Evolutionary conservation across 2,329 filamentous ascomycete genomes (phyloP), one percentile per base, ranked within the genome.

Genomic region (Fusarium sp.): DNA sequence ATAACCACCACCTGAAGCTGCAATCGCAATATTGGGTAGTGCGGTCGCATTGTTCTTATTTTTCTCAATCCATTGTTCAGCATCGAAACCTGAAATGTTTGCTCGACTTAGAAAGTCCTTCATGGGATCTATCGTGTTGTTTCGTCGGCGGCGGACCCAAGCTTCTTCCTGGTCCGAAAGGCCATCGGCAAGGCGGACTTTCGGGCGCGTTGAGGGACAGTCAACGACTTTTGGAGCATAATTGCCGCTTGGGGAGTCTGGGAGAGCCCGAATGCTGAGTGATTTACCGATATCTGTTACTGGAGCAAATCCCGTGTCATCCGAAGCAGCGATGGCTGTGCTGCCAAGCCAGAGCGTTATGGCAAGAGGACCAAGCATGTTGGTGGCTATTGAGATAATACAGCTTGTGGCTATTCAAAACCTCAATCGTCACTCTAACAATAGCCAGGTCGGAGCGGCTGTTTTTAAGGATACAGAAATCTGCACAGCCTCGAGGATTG

Each of bases 1-100:
- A 77, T 96, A 97, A 28, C 94, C 94, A 76, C 94, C 94, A 8
- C 93, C 93, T 0, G 92, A 96, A 37, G 92, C 83, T 7, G 93
- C 92, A 64, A 97, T 87, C n/a, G 84, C 93, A 65, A 97, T 89
- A 69, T 84, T 85, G 51, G 84, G 84, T 59, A 85, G 77, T 20
- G 80, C 78, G 0, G 72, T 75, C 6, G 70, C 59, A 37, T 79
- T 62, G 2, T 45, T 73, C 44, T 77, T 74, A 15, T 70, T 77
- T 42, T 77, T 60, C 13, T 69, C 46, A 71, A 98, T 88, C 77
- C 95, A 98, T 2, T 80, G 77, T 2, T 83, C 83, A 12, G 89
- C 90, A 78, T 97, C 90, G 64, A 97, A 95, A 62, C 86, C 88
- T 13, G 86, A 80, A 65, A 98, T 94, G 70, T 88, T 88, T 71